Evolutionary conservation across 352 stramenopile species (phyloP), one percentile per base, ranked within the genome.

Genomic region (Phytophthora ohioensis): DNA sequence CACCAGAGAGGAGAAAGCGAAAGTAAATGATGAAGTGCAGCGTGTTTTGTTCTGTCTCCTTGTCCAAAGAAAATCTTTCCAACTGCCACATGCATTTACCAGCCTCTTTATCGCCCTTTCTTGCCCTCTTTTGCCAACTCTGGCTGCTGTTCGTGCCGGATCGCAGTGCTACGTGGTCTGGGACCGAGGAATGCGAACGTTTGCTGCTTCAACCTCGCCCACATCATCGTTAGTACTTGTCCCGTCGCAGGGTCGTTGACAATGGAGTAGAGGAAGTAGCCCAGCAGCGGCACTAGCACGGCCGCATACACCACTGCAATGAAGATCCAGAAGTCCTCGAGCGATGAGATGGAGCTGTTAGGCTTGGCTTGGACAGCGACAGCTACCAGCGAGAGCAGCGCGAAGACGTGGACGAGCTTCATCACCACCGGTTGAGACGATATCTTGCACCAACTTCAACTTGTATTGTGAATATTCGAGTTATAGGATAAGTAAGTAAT

Each of bases 311-410:
- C 61, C 35, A 67, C 41, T 8, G 55, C 49, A 12, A 75, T 42
- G 48, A 75, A 75, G n/a, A 42, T 39, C 67, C 67, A 71, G 17
- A 75, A 42, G 12, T 71, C 67, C 9, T 75, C 67, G 3, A 75
- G 34, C 5, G 67, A 75, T 12, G 67, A 75, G 10, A 75, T 47
- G 7, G 67, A 75, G 27, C 61, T 56, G 9, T 12, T 70, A 3
- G 53, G 41, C 55, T 67, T 75, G 41, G 67, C 67, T 4, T 67
- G 42, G 4, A 52, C 61, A 31, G n/a, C 6, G 9, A 21, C 49
- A 42, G 17, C 43, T 31, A 4, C 12, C 15, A 73, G 57, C 12
- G 62, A 69, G 53, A 61, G 46, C 46, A 62, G 11, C 31, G 15
- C 38, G 53, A 46, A 48, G 31, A 21, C 13, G 42, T 21, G 9